Base-by-base conservation (phyloP, 371 early-diverging fungal species). In the Smittium culicis region DNA sequence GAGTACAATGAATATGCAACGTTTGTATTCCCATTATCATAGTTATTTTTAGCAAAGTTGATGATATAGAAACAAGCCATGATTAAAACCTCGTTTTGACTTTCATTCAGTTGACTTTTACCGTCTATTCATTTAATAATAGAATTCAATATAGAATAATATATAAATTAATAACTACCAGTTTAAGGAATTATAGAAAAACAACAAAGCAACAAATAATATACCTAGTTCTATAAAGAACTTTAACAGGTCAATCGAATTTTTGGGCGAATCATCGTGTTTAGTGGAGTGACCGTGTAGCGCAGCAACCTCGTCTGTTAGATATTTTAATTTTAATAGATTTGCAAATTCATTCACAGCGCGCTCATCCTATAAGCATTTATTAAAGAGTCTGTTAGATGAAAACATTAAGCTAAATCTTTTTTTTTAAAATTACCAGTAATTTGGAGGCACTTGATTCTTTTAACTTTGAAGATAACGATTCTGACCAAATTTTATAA, bases 1-100 rank as follows among this genome's bases (percentile, higher is more conserved):
- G 11, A 82, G 34, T 2, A 75, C 72, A 25, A 74, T 63, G 54
- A 5, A 16, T 45, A 27, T 3, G 8, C 56, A 34, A 30, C 28
- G 16, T 60, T 31, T 3, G 25, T 61, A 25, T 55, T 31, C 20
- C 61, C 61, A 61, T 35, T 17, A 14, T 34, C 30, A 30, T 27
- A 31, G n/a, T 14, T 33, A 8, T 33, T 66, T 27, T 66, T 5
- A 2, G 67, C 54, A 20, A 1, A 27, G 5, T 61, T 35, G 2
- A 66, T 45, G n/a, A 66, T 2, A 56, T 66, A 29, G 24, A 54
- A 35, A 29, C 67, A 61, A 33, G 34, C 67, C 29, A 66, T 3
- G n/a, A 66, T 3, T 5, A 45, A 1, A 24, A 56, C 14, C 2
- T 66, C 67, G 35, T 64, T 54, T 45, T 8, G 65, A 8, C 5